Conservation (phyloP, 2,329 filamentous ascomycete species). For the Cladophialophora exuberans region DNA sequence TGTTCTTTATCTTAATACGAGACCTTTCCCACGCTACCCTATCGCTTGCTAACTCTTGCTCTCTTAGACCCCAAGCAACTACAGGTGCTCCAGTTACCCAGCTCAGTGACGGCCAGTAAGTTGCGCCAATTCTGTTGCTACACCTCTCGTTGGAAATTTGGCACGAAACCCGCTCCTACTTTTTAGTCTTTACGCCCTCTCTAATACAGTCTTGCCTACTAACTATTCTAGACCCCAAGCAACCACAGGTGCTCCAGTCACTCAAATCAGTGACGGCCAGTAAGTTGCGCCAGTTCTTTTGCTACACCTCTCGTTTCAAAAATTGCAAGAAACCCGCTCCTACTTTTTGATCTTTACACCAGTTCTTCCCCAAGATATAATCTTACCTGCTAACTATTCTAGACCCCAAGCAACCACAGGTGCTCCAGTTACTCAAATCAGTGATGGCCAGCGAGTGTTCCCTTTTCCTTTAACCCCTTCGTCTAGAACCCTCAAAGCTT, state of each 20-base stretch:
- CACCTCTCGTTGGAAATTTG: neutral
- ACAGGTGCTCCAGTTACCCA: constrained; percentile 6
- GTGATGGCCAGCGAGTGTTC: constrained; percentile 23
- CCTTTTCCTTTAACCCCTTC: neutral
- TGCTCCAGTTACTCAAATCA: constrained; percentile 21
- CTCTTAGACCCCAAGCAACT: constrained; percentile 41
- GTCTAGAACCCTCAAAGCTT: neutral
- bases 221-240: constrained; percentile 17
- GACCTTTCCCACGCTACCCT: too few species aligned
- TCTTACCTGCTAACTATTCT: neutral
- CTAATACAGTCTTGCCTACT: neutral
- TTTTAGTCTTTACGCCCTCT: neutral
- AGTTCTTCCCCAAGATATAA: neutral
- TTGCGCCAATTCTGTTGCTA: neutral
- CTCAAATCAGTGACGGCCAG: constrained; percentile 29
- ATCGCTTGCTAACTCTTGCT: neutral
- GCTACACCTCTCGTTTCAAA: neutral
- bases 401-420: constrained; percentile 23
- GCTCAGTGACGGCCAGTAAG: constrained; percentile 21
- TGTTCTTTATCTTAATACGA: too few species aligned
- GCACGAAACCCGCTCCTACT: neutral
- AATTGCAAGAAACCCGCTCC: too few species aligned
- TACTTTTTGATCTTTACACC: too few species aligned
- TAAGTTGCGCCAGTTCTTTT: neutral
- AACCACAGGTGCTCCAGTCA: constrained; percentile 20